Evolutionary conservation across 805 yeast genomes (phyloP), one percentile per base, ranked within the genome.

Genomic region (Saturnispora silvae): DNA sequence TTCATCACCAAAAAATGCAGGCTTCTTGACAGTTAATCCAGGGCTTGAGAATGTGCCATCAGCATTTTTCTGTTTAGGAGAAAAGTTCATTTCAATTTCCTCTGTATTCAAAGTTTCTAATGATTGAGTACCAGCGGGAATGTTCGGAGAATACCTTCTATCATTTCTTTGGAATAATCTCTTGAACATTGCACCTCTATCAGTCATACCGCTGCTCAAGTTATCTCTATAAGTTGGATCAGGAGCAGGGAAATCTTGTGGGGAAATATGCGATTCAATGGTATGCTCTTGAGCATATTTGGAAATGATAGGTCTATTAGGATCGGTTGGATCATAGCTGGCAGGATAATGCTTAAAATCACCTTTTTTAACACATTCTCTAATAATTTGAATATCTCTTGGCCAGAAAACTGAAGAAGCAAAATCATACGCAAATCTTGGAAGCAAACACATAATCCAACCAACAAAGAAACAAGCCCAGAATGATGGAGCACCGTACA

Each of bases 301-400:
- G 28, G 74, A 63, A 22, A 79, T 61, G 42, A 67, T 67, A 13
- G 63, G 65, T 46, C 81, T 67, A 42, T 76, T 60, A 22, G 87
- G 84, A 56, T 81, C 87, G 3, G 94, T 81, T 31, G 94, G 94
- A 54, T 81, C 94, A 52, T 78, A 81, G 37, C 71, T 67, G 9
- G 54, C 59, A 9, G 86, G 86, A 52, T 76, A 81, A 26, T 68
- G 73, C 41, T 64, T 75, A 48, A 70, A 81, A 46, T 77, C 81
- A 33, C 92, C 92, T 38, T 68, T 63, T 19, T 57, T 57, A 46
- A 74, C 77, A 57, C 82, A 70, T 56, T 82, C 92, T 49, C 92
- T 61, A 38, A 82, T 68, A 44, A 82, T 76, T 48, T 81, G 89
- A 41, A 77, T 60, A 56, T 82, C 92, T 40, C 62, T 67, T 22